Evolutionary conservation across 345 rosid species (phyloP).

Genomic region (Arabis hirsuta): DNA sequence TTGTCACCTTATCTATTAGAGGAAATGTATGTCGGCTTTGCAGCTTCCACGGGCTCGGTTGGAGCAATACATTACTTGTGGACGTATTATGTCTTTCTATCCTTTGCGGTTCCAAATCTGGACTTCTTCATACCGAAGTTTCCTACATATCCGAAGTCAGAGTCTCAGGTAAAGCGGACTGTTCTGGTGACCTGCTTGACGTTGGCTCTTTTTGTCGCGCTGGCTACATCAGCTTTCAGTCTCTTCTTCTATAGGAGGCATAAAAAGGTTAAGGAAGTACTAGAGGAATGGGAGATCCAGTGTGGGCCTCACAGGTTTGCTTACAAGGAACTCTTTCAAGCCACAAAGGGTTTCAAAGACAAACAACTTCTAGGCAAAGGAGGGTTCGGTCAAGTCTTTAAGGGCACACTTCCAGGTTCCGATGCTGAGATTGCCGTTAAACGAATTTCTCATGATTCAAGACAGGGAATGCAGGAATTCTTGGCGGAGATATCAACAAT

Average conservation of each 20-base stretch:
- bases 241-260: conserved; percentile 9
- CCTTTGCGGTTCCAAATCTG: conserved; percentile 46
- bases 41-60: conserved; percentile 74
- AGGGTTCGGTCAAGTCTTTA: conserved; percentile 35
- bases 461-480: conserved; percentile 35
- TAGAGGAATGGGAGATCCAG: conserved; percentile 34
- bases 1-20: conserved; percentile 56
- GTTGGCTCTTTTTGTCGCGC: conserved; percentile 35
- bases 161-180: conserved; percentile 26
- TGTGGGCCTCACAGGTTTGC: conserved; percentile 33
- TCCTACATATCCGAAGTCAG: conserved; percentile 58
- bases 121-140: conserved; percentile 53
- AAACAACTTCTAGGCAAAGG: conserved; percentile 35
- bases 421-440: conserved; percentile 17
- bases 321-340: conserved; percentile 34
- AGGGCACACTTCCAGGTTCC: conserved; percentile 23
- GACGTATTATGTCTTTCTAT: conserved; percentile 58
- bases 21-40: conserved; percentile 66
- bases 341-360: conserved; percentile 31
- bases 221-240: conserved; percentile 25
- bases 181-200: conserved; percentile 31
- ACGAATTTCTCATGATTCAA: conserved; percentile 26
- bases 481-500: conserved; percentile 35
- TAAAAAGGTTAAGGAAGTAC: conserved; percentile 40
- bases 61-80: conserved; percentile 67